Conservation (phyloP, 2,329 filamentous ascomycete genomes). For the Delphinella strobiligena region DNA sequence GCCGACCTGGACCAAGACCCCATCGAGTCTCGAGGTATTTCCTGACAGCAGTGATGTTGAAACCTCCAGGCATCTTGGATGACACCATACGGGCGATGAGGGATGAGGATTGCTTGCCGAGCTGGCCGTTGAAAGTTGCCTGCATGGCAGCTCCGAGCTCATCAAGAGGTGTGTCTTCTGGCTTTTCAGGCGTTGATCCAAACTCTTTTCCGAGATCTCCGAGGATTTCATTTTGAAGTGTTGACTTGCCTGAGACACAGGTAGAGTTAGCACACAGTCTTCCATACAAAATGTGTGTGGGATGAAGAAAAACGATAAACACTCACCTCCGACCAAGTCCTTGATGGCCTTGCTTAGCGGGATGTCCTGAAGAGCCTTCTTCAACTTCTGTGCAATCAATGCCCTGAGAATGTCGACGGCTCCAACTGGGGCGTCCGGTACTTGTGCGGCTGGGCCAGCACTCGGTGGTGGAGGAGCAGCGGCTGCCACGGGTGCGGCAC, state of each 20-base stretch:
- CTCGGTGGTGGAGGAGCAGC: constrained; percentile 51
- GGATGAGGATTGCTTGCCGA: constrained; percentile 91
- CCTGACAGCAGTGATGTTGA: constrained; percentile 92
- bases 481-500: constrained; percentile 41
- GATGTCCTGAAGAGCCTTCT: constrained; percentile 81
- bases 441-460: constrained; percentile 73
- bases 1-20: constrained; percentile 74
- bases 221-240: constrained; percentile 95
- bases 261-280: constrained; percentile 3
- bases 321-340: constrained; percentile 88
- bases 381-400: constrained; percentile 91
- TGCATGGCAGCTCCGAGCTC: constrained; percentile 94
- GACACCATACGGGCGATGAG: constrained; percentile 91
- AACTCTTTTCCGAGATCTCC: constrained; percentile 98
- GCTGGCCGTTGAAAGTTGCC: constrained; percentile 94
- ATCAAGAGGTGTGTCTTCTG: constrained; percentile 92
- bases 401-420: constrained; percentile 83
- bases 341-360: constrained; percentile 96
- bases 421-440: constrained; percentile 75
- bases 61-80: constrained; percentile 98
- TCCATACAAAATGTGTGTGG: too few species aligned
- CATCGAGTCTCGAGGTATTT: constrained; percentile 93
- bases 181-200: constrained; percentile 93
- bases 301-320: too few species aligned
- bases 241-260: constrained; percentile 68